Percentiles rank a stretch among this genome's conserved stretches.
Evolutionary conservation across 192 early-diverging fungal species (phyloP).

Genomic region (Haplosporangium gracile): DNA sequence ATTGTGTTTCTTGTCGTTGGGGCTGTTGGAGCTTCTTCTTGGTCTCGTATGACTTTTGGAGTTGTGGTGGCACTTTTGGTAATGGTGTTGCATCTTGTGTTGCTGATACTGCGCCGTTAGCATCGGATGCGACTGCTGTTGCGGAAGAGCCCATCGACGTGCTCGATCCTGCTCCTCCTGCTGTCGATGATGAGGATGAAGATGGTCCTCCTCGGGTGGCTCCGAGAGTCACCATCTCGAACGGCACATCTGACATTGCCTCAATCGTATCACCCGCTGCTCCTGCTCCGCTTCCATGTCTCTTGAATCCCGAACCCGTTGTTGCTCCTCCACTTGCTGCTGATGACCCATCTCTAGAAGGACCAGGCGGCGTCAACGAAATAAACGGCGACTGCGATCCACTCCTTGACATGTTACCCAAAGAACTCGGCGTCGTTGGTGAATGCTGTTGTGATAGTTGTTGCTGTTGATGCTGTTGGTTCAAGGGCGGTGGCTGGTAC

Average conservation of each 20-base stretch:
- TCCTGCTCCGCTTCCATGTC: background rate
- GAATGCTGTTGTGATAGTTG: background rate
- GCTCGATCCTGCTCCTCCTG: background rate
- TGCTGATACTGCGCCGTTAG: background rate
- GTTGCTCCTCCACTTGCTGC: background rate
- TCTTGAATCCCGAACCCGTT: background rate
- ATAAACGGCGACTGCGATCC: conserved; percentile 13
- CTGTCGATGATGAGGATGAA: background rate
- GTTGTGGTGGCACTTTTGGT: conserved; percentile 38
- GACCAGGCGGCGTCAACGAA: conserved; percentile 4
- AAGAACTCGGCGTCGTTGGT: background rate
- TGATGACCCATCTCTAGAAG: background rate
- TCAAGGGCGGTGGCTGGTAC: conserved; percentile 27
- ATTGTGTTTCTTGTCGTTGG: background rate
- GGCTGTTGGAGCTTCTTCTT: background rate
- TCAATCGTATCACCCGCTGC: background rate
- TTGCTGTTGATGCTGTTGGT: background rate
- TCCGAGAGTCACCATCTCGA: background rate
- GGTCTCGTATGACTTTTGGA: conserved; percentile 18
- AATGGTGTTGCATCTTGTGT: conserved; percentile 1
- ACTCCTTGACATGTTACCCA: background rate
- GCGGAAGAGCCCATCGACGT: background rate
- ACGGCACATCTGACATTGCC: background rate
- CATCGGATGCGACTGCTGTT: background rate
- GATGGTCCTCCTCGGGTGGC: background rate